Conservation (phyloP, 1,284 basidiomycete genomes). For the Xerocomus minutiporus region DNA sequence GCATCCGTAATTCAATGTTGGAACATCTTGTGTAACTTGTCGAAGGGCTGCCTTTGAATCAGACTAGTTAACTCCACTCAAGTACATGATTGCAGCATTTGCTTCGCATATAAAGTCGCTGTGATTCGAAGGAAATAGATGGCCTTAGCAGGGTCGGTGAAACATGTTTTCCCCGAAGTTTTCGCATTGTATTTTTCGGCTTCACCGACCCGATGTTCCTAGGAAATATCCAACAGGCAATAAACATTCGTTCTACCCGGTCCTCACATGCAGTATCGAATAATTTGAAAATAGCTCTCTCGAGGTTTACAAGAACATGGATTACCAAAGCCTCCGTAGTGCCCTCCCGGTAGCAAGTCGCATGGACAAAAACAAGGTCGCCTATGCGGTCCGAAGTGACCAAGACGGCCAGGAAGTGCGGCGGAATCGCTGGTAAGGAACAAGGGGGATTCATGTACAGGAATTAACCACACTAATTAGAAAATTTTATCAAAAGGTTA, state of each 20-base stretch:
- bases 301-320: neutral
- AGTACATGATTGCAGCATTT: neutral
- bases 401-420: neutral
- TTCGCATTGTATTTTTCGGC: neutral
- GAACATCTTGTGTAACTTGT: neutral
- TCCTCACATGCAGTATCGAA: neutral
- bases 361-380: neutral
- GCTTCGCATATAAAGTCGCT: too few relatives aligned
- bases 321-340: too few relatives aligned
- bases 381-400: neutral
- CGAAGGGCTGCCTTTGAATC: neutral
- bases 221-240: neutral
- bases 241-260: neutral
- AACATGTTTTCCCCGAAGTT: neutral
- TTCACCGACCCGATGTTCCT: neutral
- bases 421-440: neutral
- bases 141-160: neutral
- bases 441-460: neutral
- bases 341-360: neutral
- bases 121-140: neutral
- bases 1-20: neutral
- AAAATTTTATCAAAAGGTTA: neutral
- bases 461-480: neutral
- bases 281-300: neutral
- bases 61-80: neutral